Conservation (phyloP, 2,329 filamentous ascomycete genomes). For the Coniochaeta sp. region DNA sequence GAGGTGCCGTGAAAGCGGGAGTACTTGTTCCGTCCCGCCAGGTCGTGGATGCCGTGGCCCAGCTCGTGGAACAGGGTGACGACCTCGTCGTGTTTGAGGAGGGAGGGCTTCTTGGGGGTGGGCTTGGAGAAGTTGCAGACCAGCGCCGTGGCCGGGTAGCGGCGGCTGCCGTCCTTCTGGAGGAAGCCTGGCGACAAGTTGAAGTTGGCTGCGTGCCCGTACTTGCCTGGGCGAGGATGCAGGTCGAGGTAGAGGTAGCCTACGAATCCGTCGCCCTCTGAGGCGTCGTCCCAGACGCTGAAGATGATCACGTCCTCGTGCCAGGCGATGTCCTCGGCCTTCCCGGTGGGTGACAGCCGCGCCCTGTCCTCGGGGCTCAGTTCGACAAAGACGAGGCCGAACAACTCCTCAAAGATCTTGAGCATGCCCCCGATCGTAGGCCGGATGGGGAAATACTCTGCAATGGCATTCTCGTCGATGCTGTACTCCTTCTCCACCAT, state of each 20-base stretch:
- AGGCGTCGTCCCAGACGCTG: constrained; percentile 73
- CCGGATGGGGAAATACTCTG: constrained; percentile 76
- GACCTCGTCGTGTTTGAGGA: constrained; percentile 78
- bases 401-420: constrained; percentile 74
- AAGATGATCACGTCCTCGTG: constrained; percentile 79
- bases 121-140: constrained; percentile 86
- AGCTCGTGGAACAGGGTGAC: constrained; percentile 77
- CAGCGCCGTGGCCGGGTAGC: constrained; percentile 71
- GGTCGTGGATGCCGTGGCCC: constrained; percentile 64
- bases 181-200: constrained; percentile 68
- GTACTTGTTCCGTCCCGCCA: constrained; percentile 56
- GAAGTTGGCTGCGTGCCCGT: constrained; percentile 81
- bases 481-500: constrained; percentile 76
- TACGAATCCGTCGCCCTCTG: constrained; percentile 64
- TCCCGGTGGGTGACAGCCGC: constrained; percentile 57
- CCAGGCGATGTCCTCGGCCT: constrained; percentile 69
- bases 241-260: constrained; percentile 81
- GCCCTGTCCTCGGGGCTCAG: constrained; percentile 59
- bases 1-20: constrained; percentile 62
- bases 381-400: constrained; percentile 73
- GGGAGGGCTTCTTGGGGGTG: constrained; percentile 65
- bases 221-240: constrained; percentile 74
- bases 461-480: constrained; percentile 72
- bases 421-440: constrained; percentile 72
- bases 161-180: constrained; percentile 58